Evolutionary conservation across 805 yeast genomes (phyloP).

Genomic region (Hanseniaspora valbyensis): DNA sequence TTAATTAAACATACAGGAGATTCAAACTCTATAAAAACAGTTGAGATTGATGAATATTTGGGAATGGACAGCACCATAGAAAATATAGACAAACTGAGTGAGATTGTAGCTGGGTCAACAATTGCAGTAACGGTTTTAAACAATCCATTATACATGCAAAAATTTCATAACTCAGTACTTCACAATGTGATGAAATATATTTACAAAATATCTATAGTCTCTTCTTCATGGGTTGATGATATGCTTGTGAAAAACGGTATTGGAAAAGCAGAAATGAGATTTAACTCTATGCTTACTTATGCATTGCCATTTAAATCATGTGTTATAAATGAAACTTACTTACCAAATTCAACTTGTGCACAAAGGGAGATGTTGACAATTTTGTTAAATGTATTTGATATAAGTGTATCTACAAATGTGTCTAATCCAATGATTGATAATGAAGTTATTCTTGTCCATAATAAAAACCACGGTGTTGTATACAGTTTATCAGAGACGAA

Average conservation of each 20-base stretch:
- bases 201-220: slow-evolving; percentile 6
- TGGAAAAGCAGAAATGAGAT: slow-evolving; percentile 10
- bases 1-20: background rate
- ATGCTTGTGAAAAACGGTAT: background rate
- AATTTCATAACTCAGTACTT: background rate
- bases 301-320: slow-evolving; percentile 2
- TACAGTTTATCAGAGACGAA: background rate
- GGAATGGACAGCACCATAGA: background rate
- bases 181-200: slow-evolving; percentile 8
- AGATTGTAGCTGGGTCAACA: background rate
- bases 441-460: background rate
- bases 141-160: background rate
- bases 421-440: slow-evolving; percentile 3
- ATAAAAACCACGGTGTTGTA: background rate
- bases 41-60: background rate
- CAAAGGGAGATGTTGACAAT: background rate
- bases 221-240: slow-evolving; percentile 4
- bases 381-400: slow-evolving; percentile 7
- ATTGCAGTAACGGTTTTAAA: background rate
- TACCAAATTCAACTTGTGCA: background rate
- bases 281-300: background rate
- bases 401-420: background rate
- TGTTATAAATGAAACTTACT: background rate
- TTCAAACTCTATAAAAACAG: background rate
- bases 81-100: background rate